These are phyloP conservation scores for Sugiyamaella marilandica DNA, from an alignment of 805 yeast genomes.

Conservation along the genomic window DNA sequence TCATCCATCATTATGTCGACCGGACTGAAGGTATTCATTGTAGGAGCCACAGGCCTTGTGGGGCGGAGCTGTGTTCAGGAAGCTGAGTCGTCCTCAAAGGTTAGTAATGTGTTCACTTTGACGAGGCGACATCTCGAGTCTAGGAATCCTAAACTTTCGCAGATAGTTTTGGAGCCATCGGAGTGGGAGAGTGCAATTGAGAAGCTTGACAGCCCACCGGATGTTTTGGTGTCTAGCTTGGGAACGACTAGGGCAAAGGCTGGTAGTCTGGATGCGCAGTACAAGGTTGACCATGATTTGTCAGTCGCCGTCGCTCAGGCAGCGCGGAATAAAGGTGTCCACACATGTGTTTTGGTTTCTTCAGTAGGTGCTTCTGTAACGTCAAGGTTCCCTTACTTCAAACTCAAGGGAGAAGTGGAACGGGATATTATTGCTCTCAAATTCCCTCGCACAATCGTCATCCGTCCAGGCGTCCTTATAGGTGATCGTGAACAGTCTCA, in stretches of 20 bases:
- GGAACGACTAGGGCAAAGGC: conserved; percentile 74
- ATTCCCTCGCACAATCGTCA: conserved; percentile 67
- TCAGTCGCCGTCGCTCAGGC: conserved; percentile 65
- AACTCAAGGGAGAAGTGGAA: conserved; percentile 74
- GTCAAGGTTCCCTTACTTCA: conserved; percentile 58
- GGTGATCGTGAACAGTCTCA: conserved; percentile 49
- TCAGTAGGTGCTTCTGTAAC: conserved; percentile 55
- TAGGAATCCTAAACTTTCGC: not conserved
- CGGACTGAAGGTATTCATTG: conserved; percentile 1
- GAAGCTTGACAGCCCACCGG: conserved; percentile 24
- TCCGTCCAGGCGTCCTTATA: conserved; percentile 70
- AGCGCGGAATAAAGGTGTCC: conserved; percentile 65
- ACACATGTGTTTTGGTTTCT: conserved; percentile 64
- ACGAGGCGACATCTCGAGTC: not conserved
- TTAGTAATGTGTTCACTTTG: not conserved
- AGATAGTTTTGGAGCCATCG: not conserved
- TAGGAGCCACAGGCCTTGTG: conserved; percentile 11
- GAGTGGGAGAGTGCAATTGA: conserved; percentile 4
- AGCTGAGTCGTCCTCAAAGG: not conserved
- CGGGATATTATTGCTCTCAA: conserved; percentile 55
- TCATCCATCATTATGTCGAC: not conserved
- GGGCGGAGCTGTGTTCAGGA: conserved; percentile 6
- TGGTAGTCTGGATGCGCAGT: conserved; percentile 67
- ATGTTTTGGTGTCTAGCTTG: conserved; percentile 56
- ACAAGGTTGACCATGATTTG: conserved; percentile 67